These are phyloP conservation scores for Aspergillus arachidicola DNA, from an alignment of 2,329 filamentous ascomycete genomes.

Conservation along the genomic window DNA sequence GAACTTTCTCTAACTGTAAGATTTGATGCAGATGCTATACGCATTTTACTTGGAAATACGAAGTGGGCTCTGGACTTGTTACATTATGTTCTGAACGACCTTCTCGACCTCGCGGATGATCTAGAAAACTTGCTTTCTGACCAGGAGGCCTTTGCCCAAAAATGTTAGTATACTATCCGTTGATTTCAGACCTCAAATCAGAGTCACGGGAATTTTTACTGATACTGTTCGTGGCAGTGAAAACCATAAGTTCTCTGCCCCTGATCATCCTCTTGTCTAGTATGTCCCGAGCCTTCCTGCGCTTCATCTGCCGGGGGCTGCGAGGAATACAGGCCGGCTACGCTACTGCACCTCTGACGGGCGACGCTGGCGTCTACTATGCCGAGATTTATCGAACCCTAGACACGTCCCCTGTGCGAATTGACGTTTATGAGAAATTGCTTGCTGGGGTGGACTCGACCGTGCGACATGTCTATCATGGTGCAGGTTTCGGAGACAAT, in stretches of 20 bases:
- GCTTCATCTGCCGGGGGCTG: constrained; percentile 67
- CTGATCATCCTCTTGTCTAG: constrained; percentile 69
- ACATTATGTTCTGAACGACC: constrained; percentile 57
- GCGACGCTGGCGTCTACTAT: constrained; percentile 47
- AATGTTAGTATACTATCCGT: constrained; percentile 28
- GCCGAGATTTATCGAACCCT: constrained; percentile 58
- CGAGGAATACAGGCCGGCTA: constrained; percentile 54
- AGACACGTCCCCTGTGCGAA: constrained; percentile 58
- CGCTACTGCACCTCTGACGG: constrained; percentile 40
- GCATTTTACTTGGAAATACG: constrained; percentile 71
- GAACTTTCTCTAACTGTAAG: constrained; percentile 1
- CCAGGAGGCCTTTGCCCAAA: constrained; percentile 40
- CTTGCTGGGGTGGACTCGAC: constrained; percentile 67
- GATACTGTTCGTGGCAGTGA: constrained; percentile 26
- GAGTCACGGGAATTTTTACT: not conserved
- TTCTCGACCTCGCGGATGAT: constrained; percentile 50
- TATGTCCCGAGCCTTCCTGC: constrained; percentile 71
- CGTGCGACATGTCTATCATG: constrained; percentile 61
- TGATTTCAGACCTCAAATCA: not conserved
- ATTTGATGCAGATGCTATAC: constrained; percentile 63
- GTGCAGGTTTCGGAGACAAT: constrained; percentile 45
- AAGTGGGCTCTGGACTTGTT: constrained; percentile 75
- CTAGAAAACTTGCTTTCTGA: constrained; percentile 37
- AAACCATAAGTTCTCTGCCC: constrained; percentile 42
- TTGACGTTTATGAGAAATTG: constrained; percentile 65